Percentiles rank a stretch among this genome's conserved stretches.
These are phyloP conservation scores for Castanopsis chinensis DNA, from an alignment of 306 rosid species.

Conservation along the genomic window DNA sequence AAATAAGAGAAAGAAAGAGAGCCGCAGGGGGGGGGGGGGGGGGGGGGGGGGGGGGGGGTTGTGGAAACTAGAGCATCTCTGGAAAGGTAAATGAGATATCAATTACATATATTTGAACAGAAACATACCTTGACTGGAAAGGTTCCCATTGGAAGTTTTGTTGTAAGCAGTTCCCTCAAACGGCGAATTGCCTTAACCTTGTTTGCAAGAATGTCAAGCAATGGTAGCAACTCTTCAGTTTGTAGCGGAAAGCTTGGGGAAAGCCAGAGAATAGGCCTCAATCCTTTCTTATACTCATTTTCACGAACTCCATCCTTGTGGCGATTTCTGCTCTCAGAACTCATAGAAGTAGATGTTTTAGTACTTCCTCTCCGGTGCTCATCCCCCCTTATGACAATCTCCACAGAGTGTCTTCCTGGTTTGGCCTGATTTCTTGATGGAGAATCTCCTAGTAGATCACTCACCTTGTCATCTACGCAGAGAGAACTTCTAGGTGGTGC, in stretches of 20 bases:
- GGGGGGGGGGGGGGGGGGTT: too few species aligned
- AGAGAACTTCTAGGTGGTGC: conserved; percentile 85
- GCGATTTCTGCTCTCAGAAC: conserved; percentile 60
- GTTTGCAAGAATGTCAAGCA: conserved; percentile 94
- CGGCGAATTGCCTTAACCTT: conserved; percentile 99
- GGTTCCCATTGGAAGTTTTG: conserved; percentile 94
- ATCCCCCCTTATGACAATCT: conserved; percentile 60
- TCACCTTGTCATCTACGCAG: conserved; percentile 77
- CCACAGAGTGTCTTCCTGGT: conserved; percentile 86
- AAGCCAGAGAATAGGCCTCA: conserved; percentile 97
- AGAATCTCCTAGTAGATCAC: conserved; percentile 80
- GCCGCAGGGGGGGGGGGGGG: too few species aligned
- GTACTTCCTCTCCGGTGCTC: conserved; percentile 65
- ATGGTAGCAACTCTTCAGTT: conserved; percentile 82
- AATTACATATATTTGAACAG: background rate
- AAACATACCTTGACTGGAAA: conserved; percentile 93
- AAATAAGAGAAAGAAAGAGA: background rate
- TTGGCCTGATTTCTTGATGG: conserved; percentile 61
- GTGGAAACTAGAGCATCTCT: too few species aligned
- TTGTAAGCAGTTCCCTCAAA: conserved; percentile 93
- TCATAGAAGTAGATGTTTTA: conserved; percentile 40
- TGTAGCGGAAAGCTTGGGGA: conserved; percentile 86
- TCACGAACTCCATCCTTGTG: conserved; percentile 76
- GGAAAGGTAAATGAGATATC: too few species aligned
- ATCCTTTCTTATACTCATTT: conserved; percentile 92